Evolutionary conservation across 768 basidiomycete genomes (phyloP).

Genomic region (Tephrocybe sp.): DNA sequence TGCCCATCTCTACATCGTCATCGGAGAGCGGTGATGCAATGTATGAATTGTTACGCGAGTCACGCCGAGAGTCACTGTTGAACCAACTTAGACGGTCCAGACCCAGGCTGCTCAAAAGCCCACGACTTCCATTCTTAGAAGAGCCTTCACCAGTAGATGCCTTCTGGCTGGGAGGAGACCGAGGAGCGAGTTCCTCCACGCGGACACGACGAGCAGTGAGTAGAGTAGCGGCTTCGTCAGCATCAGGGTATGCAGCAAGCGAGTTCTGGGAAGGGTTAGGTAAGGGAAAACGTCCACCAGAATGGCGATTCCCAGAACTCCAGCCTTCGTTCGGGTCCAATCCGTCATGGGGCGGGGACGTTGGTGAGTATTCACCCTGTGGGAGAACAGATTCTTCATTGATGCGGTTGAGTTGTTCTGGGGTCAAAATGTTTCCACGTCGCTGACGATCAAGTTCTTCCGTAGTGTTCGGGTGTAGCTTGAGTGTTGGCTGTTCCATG

Average conservation of each 20-base stretch:
- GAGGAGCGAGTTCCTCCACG: slow-evolving; percentile 37
- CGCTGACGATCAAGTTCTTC: slow-evolving; percentile 32
- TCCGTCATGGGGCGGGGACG: slow-evolving; percentile 37
- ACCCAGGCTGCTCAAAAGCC: slow-evolving; percentile 40
- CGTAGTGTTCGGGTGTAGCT: slow-evolving; percentile 30
- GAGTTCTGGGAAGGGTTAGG: slow-evolving; percentile 23
- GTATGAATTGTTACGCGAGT: slow-evolving; percentile 16
- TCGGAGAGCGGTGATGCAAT: slow-evolving; percentile 31
- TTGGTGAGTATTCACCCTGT: slow-evolving; percentile 29
- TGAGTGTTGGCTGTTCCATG: slow-evolving; percentile 42
- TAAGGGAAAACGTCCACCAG: slow-evolving; percentile 16
- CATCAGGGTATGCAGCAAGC: slow-evolving; percentile 35
- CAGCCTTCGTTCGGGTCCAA: slow-evolving; percentile 21
- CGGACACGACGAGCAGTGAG: slow-evolving; percentile 53
- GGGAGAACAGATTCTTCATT: slow-evolving; percentile 35
- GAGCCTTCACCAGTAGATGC: slow-evolving; percentile 13
- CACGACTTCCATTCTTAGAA: slow-evolving; percentile 15
- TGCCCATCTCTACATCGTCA: slow-evolving; percentile 47
- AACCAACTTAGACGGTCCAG: slow-evolving; percentile 64
- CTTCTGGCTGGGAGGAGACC: slow-evolving; percentile 21
- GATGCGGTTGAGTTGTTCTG: slow-evolving; percentile 36
- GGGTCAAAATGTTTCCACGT: slow-evolving; percentile 33
- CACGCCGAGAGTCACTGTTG: slow-evolving; percentile 27
- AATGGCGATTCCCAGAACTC: slow-evolving; percentile 5
- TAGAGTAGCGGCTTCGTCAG: slow-evolving; percentile 46